A percentile compares a stretch with the other conserved stretches of the same genome.
phyloP scores from a whole-genome alignment of 2,329 filamentous ascomycete species.

The Chaetoscypha palmicola region DNA sequence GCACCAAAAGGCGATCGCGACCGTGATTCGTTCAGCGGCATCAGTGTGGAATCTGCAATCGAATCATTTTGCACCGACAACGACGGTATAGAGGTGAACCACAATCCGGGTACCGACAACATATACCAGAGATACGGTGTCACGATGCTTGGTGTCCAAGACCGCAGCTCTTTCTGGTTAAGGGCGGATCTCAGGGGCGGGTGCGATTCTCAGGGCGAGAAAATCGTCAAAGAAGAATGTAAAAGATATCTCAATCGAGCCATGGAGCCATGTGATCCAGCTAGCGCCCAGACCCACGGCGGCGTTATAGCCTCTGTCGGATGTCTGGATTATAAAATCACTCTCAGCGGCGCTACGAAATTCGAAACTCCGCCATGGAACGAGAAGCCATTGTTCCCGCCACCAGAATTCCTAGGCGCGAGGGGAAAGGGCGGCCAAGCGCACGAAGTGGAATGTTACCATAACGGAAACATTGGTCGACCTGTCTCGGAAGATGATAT shows the following conservation, averaged over 20 bases:
- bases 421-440: background rate
- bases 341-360: background rate
- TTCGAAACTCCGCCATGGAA: background rate
- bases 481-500: background rate
- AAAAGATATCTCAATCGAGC: background rate
- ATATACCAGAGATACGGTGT: background rate
- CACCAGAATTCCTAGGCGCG: background rate
- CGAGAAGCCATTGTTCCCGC: background rate
- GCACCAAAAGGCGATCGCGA: no score
- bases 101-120: background rate
- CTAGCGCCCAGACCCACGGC: background rate
- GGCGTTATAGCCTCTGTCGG: background rate
- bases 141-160: background rate
- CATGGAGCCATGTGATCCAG: background rate
- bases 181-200: background rate
- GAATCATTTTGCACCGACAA: background rate
- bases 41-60: background rate
- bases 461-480: background rate
- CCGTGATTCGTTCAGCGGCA: no score
- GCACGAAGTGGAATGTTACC: background rate
- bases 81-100: background rate
- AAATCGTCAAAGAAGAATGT: background rate
- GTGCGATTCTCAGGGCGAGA: background rate
- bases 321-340: background rate
- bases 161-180: background rate